Percentiles rank a stretch among this genome's conserved stretches.
These are phyloP conservation scores for Volvox reticuliferus DNA, from an alignment of 139 green algal species.

Conservation along the genomic window DNA sequence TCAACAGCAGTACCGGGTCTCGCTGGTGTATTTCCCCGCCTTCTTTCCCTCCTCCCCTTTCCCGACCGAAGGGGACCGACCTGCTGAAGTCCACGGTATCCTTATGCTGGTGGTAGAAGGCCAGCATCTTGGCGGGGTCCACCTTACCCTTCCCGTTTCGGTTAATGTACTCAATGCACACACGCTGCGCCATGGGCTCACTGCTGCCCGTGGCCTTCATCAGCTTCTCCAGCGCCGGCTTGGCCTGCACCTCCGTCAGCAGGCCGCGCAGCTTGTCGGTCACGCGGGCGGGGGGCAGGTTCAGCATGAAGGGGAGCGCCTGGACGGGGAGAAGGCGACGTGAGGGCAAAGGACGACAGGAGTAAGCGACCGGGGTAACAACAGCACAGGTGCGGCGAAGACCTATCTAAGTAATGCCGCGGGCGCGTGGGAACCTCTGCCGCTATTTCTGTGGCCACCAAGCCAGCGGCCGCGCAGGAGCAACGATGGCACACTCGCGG, in stretches of 20 bases:
- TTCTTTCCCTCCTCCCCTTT: neutral
- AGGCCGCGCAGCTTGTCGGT: slow-evolving; percentile 44
- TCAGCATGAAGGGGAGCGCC: slow-evolving; percentile 49
- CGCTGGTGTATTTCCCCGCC: too few species aligned
- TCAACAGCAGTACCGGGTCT: too few species aligned
- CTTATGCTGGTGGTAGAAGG: slow-evolving; percentile 44
- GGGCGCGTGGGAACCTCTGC: too few species aligned
- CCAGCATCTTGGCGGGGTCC: slow-evolving; percentile 37
- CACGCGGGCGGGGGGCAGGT: slow-evolving; percentile 38
- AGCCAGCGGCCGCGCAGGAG: too few species aligned
- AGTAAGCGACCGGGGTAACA: too few species aligned
- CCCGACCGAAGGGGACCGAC: neutral
- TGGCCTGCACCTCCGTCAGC: slow-evolving; percentile 41
- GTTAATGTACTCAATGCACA: slow-evolving; percentile 49
- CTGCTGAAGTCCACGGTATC: slow-evolving; percentile 48
- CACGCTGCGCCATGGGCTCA: slow-evolving; percentile 42
- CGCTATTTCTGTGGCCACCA: too few species aligned
- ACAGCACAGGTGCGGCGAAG: too few species aligned
- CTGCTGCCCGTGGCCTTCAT: slow-evolving; percentile 42
- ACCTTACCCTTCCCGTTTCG: slow-evolving; percentile 36
- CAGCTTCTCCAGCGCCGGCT: slow-evolving; percentile 42
- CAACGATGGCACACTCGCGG: too few species aligned
- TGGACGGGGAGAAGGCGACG: neutral
- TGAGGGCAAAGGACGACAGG: neutral
- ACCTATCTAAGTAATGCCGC: too few species aligned